phyloP scores from a whole-genome alignment of 148 eudicot species.

The Cornus kousa region DNA sequence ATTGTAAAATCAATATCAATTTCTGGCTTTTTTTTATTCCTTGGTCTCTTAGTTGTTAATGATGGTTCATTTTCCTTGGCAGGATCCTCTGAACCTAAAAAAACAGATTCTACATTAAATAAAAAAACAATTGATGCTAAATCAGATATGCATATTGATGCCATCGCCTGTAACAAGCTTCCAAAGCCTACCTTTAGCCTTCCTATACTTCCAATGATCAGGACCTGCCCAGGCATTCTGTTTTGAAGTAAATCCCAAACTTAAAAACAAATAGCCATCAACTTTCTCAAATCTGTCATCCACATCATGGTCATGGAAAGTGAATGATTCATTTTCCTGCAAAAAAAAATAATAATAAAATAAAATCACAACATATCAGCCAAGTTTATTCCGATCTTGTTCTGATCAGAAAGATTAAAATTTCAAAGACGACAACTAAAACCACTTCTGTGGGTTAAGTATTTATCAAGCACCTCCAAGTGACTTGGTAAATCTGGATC shows the following conservation, averaged over 20 bases:
- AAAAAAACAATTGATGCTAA: neutral
- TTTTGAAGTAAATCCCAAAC: conserved; percentile 60
- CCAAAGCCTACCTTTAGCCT: conserved; percentile 48
- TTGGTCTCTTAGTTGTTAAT: conserved; percentile 44
- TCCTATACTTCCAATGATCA: conserved; percentile 90
- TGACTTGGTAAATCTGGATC: conserved; percentile 45
- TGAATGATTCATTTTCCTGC: conserved; percentile 56
- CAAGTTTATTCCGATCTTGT: neutral
- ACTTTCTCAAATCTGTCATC: conserved; percentile 55
- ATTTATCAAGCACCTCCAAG: conserved; percentile 37
- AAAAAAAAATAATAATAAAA: conserved; percentile 11
- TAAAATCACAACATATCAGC: neutral
- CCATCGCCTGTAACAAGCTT: neutral
- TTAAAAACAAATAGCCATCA: conserved; percentile 57
- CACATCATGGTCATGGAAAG: conserved; percentile 35
- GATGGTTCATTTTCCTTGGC: conserved; percentile 44
- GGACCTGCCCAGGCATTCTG: conserved; percentile 99
- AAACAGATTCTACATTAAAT: conserved; percentile 16
- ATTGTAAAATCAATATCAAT: conserved; percentile 65
- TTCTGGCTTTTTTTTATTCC: conserved; percentile 55
- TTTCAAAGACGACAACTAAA: neutral
- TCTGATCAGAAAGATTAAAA: neutral
- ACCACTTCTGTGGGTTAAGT: neutral
- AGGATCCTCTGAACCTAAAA: conserved; percentile 42
- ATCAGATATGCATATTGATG: neutral